These are phyloP conservation scores for Zygotorulaspora chibaensis DNA, from an alignment of 805 yeast genomes.

Conservation along the genomic window DNA sequence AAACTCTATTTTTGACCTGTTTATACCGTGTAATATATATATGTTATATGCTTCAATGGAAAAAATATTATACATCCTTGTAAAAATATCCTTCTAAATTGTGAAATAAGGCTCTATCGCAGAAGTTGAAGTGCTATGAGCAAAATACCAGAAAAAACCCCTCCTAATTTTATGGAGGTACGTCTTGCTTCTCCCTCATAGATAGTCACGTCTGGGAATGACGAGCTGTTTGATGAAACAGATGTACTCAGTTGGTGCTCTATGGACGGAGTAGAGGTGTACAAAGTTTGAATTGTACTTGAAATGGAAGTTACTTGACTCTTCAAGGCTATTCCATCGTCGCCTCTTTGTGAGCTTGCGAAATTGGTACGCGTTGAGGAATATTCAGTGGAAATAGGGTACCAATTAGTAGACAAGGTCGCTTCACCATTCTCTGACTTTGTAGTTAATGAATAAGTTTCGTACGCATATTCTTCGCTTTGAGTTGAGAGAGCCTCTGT, in stretches of 20 bases:
- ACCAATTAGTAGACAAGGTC: conserved; percentile 16
- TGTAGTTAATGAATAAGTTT: conserved; percentile 20
- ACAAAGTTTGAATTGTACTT: too few relatives aligned
- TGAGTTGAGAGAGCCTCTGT: too few relatives aligned
- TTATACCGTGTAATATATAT: too few relatives aligned
- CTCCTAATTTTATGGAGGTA: conserved; percentile 12
- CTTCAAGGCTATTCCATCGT: not conserved
- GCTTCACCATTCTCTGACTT: conserved; percentile 15
- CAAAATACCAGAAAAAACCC: conserved; percentile 12
- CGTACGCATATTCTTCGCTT: not conserved
- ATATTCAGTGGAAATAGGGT: conserved; percentile 12
- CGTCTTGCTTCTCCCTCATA: conserved; percentile 19
- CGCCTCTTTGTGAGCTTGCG: not conserved
- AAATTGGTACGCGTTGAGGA: not conserved
- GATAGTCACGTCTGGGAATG: not conserved
- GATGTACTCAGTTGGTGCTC: conserved; percentile 5
- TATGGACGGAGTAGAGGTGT: not conserved
- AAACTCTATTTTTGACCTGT: too few relatives aligned
- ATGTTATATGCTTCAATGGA: too few relatives aligned
- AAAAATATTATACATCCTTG: too few relatives aligned
- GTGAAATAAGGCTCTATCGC: too few relatives aligned
- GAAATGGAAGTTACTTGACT: too few relatives aligned
- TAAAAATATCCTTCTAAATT: too few relatives aligned
- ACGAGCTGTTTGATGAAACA: not conserved
- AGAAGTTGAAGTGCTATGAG: too few relatives aligned